Conservation (phyloP, 805 yeast species). For the Lachancea nothofagi region DNA sequence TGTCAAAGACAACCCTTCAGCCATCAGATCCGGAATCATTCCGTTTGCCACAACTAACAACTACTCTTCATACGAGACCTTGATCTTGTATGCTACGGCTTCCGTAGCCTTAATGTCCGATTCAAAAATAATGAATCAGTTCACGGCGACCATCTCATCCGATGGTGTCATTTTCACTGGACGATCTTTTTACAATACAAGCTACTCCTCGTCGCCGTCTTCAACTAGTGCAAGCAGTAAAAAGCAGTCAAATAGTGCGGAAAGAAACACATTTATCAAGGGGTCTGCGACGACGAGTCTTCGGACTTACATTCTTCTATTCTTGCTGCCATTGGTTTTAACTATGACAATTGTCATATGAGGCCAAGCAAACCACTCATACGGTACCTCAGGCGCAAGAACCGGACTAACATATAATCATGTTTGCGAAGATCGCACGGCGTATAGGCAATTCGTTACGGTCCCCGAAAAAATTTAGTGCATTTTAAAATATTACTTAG, state of each 20-base stretch:
- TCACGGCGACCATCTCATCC: slow-evolving; percentile 29
- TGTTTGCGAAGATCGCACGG: too few species aligned
- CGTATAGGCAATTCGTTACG: too few species aligned
- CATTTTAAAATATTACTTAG: too few species aligned
- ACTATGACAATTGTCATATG: background rate
- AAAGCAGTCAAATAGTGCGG: slow-evolving; percentile 6
- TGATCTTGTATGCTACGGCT: slow-evolving; percentile 14
- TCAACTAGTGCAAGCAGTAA: background rate
- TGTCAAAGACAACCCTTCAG: slow-evolving; percentile 8
- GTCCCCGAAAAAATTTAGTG: too few species aligned
- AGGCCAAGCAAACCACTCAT: too few species aligned
- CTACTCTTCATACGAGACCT: slow-evolving; percentile 16
- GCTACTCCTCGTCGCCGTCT: slow-evolving; percentile 1
- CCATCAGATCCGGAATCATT: slow-evolving; percentile 40
- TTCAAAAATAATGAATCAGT: slow-evolving; percentile 23
- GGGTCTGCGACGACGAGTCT: too few species aligned
- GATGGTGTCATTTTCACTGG: slow-evolving; percentile 31
- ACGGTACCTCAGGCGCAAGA: too few species aligned
- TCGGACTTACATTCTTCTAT: too few species aligned
- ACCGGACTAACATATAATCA: too few species aligned
- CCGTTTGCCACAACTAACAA: slow-evolving; percentile 44
- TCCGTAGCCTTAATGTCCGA: slow-evolving; percentile 10
- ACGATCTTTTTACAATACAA: slow-evolving; percentile 29
- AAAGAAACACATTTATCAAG: too few species aligned
- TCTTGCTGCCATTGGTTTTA: background rate